Conservation (phyloP, 2,329 filamentous ascomycete species). For the Aspergillus melleus region DNA sequence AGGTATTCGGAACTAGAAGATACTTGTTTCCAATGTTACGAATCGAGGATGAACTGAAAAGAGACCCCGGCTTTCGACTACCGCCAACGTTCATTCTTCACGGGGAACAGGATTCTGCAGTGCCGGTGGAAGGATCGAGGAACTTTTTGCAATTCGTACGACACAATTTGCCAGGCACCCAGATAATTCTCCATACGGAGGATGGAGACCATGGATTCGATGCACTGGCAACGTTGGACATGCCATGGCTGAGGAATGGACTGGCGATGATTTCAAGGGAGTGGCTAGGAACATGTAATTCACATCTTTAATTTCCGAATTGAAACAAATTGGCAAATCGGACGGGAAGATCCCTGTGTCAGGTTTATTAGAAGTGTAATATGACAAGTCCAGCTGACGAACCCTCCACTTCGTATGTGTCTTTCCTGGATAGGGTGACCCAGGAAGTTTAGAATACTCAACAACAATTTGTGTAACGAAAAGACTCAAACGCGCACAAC, state of each 20-base stretch:
- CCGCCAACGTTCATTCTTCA: background rate
- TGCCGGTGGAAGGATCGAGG: background rate
- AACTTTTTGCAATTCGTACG: background rate
- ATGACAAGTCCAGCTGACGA: background rate
- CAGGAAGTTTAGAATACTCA: too few relatives aligned
- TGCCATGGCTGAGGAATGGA: background rate
- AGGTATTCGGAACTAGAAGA: background rate
- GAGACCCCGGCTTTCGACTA: background rate
- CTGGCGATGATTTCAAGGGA: background rate
- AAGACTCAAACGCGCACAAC: background rate
- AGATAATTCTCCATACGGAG: background rate
- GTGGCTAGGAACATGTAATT: background rate
- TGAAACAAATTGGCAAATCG: background rate
- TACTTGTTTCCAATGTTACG: background rate
- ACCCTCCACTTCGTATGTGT: too few relatives aligned
- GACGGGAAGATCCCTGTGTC: too few relatives aligned
- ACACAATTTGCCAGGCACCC: background rate
- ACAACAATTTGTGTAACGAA: background rate
- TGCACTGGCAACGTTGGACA: background rate
- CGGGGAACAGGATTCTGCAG: background rate
- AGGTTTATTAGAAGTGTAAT: background rate
- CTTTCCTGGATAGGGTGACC: too few relatives aligned
- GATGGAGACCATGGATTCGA: slow-evolving; percentile 4
- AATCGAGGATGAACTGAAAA: background rate
- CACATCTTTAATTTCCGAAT: background rate